These are phyloP conservation scores for Hypsizygus marmoreus DNA, from an alignment of 768 basidiomycete genomes.

Conservation along the genomic window DNA sequence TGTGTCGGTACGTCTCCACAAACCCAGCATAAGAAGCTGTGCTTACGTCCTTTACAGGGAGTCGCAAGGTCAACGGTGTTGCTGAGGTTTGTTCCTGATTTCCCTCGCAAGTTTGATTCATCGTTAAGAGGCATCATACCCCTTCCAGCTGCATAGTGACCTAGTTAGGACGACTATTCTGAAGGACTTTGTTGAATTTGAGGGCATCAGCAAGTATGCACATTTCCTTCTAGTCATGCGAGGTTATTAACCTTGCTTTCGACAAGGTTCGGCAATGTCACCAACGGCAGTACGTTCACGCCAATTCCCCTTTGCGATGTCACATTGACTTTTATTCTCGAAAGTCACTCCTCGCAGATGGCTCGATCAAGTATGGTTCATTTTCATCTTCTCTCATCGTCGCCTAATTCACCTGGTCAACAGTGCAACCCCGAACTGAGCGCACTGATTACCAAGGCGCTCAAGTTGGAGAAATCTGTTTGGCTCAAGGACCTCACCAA, in stretches of 20 bases:
- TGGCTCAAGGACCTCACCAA: constrained; percentile 87
- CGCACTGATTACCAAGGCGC: constrained; percentile 79
- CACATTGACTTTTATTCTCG: neutral
- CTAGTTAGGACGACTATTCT: constrained; percentile 82
- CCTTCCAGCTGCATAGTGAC: constrained; percentile 72
- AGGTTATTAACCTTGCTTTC: neutral
- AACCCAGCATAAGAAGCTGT: constrained; percentile 15
- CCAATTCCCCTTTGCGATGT: neutral
- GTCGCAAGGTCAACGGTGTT: constrained; percentile 91
- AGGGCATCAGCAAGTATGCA: constrained; percentile 80
- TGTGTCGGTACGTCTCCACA: constrained; percentile 58
- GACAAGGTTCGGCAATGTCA: constrained; percentile 79
- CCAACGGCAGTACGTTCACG: constrained; percentile 80
- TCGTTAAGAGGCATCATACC: constrained; percentile 30
- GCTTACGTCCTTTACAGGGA: constrained; percentile 41
- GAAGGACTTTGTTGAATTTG: constrained; percentile 93
- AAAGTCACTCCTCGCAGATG: constrained; percentile 90
- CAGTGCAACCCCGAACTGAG: constrained; percentile 91
- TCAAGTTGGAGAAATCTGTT: constrained; percentile 68
- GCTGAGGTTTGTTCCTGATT: constrained; percentile 61
- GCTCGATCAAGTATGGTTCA: constrained; percentile 66
- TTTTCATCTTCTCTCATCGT: neutral
- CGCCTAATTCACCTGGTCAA: neutral
- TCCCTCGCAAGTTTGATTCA: neutral
- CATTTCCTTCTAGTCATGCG: constrained; percentile 5